Evolutionary conservation across 345 rosid genomes (phyloP), one percentile per base, ranked within the genome.

Genomic region (Boechera stricta): DNA sequence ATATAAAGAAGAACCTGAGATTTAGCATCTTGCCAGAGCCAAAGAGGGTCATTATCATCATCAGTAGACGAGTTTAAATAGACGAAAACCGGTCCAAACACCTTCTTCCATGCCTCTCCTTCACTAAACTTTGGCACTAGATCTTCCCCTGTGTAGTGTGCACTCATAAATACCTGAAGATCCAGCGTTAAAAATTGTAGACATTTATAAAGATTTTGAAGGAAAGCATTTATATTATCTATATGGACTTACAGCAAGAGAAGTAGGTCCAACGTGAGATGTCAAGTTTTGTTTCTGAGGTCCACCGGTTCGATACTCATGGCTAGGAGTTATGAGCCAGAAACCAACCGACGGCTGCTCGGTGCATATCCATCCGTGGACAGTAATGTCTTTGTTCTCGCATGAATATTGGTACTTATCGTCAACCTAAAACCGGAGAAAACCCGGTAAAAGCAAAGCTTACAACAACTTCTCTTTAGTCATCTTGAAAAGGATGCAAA

Each of bases 11-110:
- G 71, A 74, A 94, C 97, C 97, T 92, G 89, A 53, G 81, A 72
- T 76, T 90, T 87, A 60, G 98, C 98, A 78, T 92, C 98, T 70
- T 92, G 89, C 98, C 98, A 94, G 16, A 94, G 86, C 78, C 81
- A 89, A 65, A 60, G 77, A n/a, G 92, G 87, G 49, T 89, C 88
- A 26, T 86, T 79, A 73, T 87, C 87, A 71, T 79, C 77, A 55
- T 81, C 74, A 44, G 77, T 52, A 29, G 85, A 66, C 3, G 97
- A 82, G 78, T 94, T 94, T n/a, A 94, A 54, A 68, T 94, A 94
- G 38, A 92, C 77, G 57, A 92, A 92, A 53, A 94, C 89, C 26
- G 97, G 98, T 69, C 98, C 98, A 71, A 90, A 92, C 39, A 91
- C 97, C 69, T 90, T 94, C 86, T 91, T 94, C 98, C 98, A 94